phyloP scores from a whole-genome alignment of 495 filamentous ascomycete genomes.

The Aspergillus bertholletiae region DNA sequence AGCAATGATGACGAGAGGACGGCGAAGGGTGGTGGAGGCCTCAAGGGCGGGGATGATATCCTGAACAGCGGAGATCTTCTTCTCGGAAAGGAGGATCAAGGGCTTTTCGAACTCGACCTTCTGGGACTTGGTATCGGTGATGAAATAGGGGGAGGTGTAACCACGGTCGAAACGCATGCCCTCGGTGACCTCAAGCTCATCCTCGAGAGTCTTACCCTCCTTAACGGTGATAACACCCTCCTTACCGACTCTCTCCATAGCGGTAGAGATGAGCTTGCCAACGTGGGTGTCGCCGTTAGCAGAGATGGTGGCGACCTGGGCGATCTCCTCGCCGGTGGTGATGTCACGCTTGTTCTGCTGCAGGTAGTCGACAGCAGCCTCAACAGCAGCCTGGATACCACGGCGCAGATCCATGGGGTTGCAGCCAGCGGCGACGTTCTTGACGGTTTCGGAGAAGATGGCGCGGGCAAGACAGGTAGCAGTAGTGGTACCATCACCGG shows the following conservation, averaged over 20 bases:
- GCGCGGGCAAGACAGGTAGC: slow-evolving; percentile 95
- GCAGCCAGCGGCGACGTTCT: slow-evolving; percentile 99
- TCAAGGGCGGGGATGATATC: slow-evolving; percentile 98
- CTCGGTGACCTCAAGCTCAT: slow-evolving; percentile 98
- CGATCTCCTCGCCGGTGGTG: slow-evolving; percentile 94
- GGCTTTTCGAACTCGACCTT: slow-evolving; percentile 99
- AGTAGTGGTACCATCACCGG: slow-evolving; percentile 97
- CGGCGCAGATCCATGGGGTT: slow-evolving; percentile 98
- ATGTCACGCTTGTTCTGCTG: slow-evolving; percentile 93
- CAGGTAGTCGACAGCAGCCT: slow-evolving; percentile 89
- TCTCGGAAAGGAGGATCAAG: slow-evolving; percentile 95
- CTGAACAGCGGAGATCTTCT: slow-evolving; percentile 98
- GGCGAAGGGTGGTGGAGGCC: slow-evolving; percentile 89
- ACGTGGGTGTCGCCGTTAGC: slow-evolving; percentile 97
- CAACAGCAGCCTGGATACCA: slow-evolving; percentile 94
- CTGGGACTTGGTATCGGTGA: slow-evolving; percentile 96
- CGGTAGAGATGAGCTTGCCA: slow-evolving; percentile 90
- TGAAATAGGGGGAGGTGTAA: slow-evolving; percentile 98
- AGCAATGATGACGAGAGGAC: slow-evolving; percentile 95
- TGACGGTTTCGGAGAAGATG: slow-evolving; percentile 99
- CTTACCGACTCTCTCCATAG: slow-evolving; percentile 99
- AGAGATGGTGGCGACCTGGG: slow-evolving; percentile 96
- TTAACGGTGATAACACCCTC: slow-evolving; percentile 99
- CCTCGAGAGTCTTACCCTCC: slow-evolving; percentile 97
- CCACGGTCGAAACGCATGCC: slow-evolving; percentile 99